Conservation (phyloP, 1,284 basidiomycete genomes). For the Rhodotorula mucilaginosa region DNA sequence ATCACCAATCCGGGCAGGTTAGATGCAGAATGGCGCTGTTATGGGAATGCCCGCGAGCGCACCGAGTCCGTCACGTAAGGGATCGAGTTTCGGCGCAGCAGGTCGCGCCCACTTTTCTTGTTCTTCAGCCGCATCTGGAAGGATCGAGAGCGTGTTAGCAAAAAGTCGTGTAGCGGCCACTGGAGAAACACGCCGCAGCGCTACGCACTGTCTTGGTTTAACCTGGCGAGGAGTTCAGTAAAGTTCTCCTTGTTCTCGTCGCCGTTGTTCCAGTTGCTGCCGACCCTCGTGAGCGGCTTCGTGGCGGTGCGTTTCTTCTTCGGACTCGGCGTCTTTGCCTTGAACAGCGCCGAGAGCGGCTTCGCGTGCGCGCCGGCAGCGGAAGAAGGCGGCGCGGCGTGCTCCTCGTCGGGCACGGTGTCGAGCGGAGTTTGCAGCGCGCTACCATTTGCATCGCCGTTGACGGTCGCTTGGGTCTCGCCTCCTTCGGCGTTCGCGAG, state of each 20-base stretch:
- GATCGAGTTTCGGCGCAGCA: constrained; percentile 58
- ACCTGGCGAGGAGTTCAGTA: constrained; percentile 30
- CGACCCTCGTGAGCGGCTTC: constrained; percentile 34
- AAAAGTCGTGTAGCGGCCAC: too few species aligned
- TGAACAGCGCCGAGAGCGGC: constrained; percentile 35
- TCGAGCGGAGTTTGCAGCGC: not conserved
- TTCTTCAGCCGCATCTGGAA: constrained; percentile 33
- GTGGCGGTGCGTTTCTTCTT: constrained; percentile 19
- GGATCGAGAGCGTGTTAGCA: not conserved
- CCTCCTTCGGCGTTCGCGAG: not conserved
- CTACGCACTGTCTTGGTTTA: constrained; percentile 37
- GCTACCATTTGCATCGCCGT: not conserved
- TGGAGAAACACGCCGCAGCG: accelerated
- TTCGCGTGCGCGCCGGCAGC: constrained; percentile 40
- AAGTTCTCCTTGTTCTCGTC: constrained; percentile 36
- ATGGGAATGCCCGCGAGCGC: constrained; percentile 26
- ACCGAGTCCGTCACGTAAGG: constrained; percentile 64
- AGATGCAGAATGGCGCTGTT: too few species aligned
- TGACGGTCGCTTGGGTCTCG: not conserved
- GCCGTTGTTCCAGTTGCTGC: not conserved
- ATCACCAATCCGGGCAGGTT: too few species aligned
- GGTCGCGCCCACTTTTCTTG: constrained; percentile 70
- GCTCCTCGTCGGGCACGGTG: constrained; percentile 35
- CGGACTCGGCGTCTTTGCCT: constrained; percentile 18
- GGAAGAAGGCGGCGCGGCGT: constrained; percentile 37